phyloP scores from a whole-genome alignment of 352 stramenopile genomes.

The Globisporangium iwayamae region DNA sequence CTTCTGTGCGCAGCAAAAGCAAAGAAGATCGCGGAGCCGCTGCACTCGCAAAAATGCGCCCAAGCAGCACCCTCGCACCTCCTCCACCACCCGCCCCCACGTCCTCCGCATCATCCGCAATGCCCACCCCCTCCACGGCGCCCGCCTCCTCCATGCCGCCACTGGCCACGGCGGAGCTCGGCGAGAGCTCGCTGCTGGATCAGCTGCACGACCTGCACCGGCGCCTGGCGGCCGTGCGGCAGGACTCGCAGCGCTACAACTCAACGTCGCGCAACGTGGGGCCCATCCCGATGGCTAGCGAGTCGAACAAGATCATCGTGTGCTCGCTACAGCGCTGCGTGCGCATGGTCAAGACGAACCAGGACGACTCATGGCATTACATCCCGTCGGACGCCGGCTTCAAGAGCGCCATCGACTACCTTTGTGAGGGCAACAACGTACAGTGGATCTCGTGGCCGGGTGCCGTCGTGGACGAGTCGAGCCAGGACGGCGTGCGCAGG shows the following conservation, averaged over 20 bases:
- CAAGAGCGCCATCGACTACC: conserved; percentile 71
- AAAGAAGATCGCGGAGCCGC: conserved; percentile 7
- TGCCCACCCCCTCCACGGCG: neutral
- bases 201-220: conserved; percentile 77
- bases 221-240: conserved; percentile 62
- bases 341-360: conserved; percentile 66
- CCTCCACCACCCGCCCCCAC: neutral
- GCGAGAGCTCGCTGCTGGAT: conserved; percentile 71
- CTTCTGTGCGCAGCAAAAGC: neutral
- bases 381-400: conserved; percentile 58
- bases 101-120: neutral
- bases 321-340: conserved; percentile 66
- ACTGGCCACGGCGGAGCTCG: conserved; percentile 31
- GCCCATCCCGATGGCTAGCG: conserved; percentile 68
- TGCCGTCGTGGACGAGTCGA: conserved; percentile 73
- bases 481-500: conserved; percentile 66
- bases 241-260: conserved; percentile 72
- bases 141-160: conserved; percentile 11
- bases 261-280: conserved; percentile 54
- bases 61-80: neutral
- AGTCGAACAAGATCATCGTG: conserved; percentile 82
- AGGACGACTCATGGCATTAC: conserved; percentile 78
- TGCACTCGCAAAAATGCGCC: conserved; percentile 6
- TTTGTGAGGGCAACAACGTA: conserved; percentile 77
- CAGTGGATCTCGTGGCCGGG: conserved; percentile 90